Conservation (phyloP, 257 asterid genomes). For the Rehmannia glutinosa region DNA sequence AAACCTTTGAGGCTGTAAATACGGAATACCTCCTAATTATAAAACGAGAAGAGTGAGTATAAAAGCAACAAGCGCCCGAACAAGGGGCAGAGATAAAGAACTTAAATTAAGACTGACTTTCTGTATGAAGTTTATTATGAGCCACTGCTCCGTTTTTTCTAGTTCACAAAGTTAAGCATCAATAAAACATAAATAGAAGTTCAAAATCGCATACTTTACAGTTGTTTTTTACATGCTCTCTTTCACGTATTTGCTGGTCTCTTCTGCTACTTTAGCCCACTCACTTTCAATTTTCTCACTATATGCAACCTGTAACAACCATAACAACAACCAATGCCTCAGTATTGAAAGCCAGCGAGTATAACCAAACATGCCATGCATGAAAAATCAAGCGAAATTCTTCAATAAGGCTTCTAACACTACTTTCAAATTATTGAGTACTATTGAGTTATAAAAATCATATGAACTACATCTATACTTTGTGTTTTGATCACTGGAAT, state of each 20-base stretch:
- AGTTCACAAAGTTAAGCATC: not conserved
- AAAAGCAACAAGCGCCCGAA: not conserved
- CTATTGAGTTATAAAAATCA: not conserved
- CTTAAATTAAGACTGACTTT: not conserved
- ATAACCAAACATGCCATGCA: not conserved
- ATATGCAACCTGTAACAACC: conserved; percentile 58
- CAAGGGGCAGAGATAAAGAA: not conserved
- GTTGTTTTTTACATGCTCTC: conserved; percentile 28
- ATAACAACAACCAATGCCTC: conserved; percentile 8
- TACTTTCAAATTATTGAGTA: too few species aligned
- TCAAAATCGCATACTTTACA: conserved; percentile 23
- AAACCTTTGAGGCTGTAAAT: not conserved
- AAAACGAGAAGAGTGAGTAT: not conserved
- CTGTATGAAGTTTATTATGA: conserved; percentile 4
- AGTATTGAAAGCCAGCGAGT: not conserved
- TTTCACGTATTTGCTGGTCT: conserved; percentile 58
- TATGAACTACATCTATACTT: not conserved
- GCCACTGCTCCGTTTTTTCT: conserved; percentile 1
- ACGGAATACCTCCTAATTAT: not conserved
- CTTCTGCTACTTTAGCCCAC: conserved; percentile 87
- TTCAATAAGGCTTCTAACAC: not conserved
- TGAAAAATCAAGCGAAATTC: not conserved
- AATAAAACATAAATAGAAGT: not conserved
- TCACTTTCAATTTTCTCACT: conserved; percentile 67
- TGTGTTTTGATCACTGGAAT: not conserved